Percentiles rank a stretch among this genome's conserved stretches.
These are phyloP conservation scores for Priceomyces castillae DNA, from an alignment of 805 yeast species.

Conservation along the genomic window DNA sequence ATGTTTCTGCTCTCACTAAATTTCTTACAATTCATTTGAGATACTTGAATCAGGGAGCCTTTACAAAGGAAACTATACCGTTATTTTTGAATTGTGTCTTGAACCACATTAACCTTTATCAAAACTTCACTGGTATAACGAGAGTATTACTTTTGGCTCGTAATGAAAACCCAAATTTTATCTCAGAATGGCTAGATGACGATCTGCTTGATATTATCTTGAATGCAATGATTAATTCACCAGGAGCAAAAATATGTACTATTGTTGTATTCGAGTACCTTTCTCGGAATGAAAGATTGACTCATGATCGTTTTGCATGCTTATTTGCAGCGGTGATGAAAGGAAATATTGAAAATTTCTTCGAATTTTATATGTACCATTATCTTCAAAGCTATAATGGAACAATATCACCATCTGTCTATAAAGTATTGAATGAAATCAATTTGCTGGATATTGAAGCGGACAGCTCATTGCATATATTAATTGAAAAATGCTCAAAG, in stretches of 20 bases:
- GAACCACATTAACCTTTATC: conserved; percentile 32
- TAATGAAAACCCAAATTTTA: conserved; percentile 13
- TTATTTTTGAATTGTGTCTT: conserved; percentile 36
- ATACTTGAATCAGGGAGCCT: conserved; percentile 16
- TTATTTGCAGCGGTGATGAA: conserved; percentile 25
- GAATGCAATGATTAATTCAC: conserved; percentile 24
- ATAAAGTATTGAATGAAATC: conserved; percentile 12
- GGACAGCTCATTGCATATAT: conserved; percentile 11
- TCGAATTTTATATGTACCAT: conserved; percentile 22
- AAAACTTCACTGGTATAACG: conserved; percentile 32
- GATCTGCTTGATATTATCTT: conserved; percentile 32
- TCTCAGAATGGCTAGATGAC: conserved; percentile 23
- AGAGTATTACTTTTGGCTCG: conserved; percentile 18
- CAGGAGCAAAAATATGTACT: conserved; percentile 28
- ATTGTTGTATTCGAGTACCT: conserved; percentile 21
- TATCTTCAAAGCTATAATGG: conserved; percentile 17
- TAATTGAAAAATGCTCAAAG: conserved; percentile 1
- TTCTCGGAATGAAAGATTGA: conserved; percentile 9
- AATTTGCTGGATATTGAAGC: conserved; percentile 12
- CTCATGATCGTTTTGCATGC: conserved; percentile 17
- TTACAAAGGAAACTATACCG: conserved; percentile 17
- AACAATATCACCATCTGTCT: conserved; percentile 6
- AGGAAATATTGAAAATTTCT: conserved; percentile 21
- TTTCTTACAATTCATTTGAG: conserved; percentile 24
- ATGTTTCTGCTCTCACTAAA: conserved; percentile 19